Evolutionary conservation across 768 basidiomycete genomes (phyloP).

Genomic region (Saitozyma podzolica): DNA sequence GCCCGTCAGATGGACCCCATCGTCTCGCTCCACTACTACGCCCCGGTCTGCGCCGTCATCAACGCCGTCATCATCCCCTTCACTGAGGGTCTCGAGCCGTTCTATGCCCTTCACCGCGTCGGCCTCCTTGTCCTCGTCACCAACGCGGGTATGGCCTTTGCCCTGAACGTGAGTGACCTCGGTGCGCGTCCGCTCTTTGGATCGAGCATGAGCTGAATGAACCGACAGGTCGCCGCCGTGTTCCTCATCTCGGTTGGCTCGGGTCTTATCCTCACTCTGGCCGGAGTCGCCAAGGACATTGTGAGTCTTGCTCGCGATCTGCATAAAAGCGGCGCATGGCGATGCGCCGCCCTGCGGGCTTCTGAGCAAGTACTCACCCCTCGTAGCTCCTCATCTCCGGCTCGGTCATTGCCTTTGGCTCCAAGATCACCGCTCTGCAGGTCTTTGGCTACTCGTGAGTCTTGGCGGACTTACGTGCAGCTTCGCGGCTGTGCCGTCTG

Average conservation of each 20-base stretch:
- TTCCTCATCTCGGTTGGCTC: constrained; percentile 88
- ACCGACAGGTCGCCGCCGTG: constrained; percentile 70
- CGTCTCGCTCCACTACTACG: constrained; percentile 75
- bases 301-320: constrained; percentile 27
- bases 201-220: not conserved
- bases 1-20: constrained; percentile 79
- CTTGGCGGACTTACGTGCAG: not conserved
- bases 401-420: constrained; percentile 81
- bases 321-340: no score
- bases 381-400: constrained; percentile 75
- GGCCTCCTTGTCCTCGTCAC: constrained; percentile 72
- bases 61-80: constrained; percentile 84
- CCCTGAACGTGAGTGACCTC: constrained; percentile 63
- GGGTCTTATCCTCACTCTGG: constrained; percentile 77
- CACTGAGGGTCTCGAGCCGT: constrained; percentile 88
- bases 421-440: constrained; percentile 77
- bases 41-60: constrained; percentile 77
- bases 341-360: no score
- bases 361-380: not conserved
- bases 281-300: constrained; percentile 83
- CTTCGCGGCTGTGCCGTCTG: not conserved
- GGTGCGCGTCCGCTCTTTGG: no score
- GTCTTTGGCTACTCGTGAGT: constrained; percentile 64
- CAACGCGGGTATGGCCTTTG: constrained; percentile 85
- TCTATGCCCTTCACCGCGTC: constrained; percentile 67